Percentiles rank a stretch among this genome's conserved stretches.
phyloP scores from a whole-genome alignment of 768 basidiomycete genomes.

The Mycena albidolilacea region DNA sequence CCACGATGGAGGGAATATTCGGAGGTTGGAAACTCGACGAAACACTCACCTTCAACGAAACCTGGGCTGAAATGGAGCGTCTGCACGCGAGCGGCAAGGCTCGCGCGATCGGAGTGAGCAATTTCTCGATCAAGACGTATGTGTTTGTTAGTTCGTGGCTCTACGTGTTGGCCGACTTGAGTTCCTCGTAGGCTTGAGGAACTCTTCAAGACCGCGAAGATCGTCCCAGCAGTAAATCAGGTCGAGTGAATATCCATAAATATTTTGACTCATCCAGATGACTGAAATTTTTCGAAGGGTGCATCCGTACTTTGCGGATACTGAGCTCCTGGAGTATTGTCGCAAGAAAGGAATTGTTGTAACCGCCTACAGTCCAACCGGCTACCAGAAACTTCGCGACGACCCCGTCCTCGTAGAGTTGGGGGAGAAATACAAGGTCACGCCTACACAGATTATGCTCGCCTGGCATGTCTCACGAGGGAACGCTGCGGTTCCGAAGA shows the following conservation, averaged over 20 bases:
- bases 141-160: conserved; percentile 42
- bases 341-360: conserved; percentile 63
- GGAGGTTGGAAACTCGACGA: conserved; percentile 41
- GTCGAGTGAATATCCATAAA: conserved; percentile 53
- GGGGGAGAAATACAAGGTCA: conserved; percentile 62
- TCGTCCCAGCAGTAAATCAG: conserved; percentile 64
- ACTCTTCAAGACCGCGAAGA: conserved; percentile 56
- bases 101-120: conserved; percentile 71
- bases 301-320: conserved; percentile 66
- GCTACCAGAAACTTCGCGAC: conserved; percentile 59
- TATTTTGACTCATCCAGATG: neutral
- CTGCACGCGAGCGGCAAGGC: conserved; percentile 62
- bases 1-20: conserved; percentile 50
- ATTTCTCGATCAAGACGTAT: conserved; percentile 72
- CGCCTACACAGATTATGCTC: conserved; percentile 64
- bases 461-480: conserved; percentile 69
- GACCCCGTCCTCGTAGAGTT: conserved; percentile 62
- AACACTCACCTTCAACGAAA: conserved; percentile 57
- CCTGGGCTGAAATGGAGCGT: conserved; percentile 69
- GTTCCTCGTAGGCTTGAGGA: conserved; percentile 52
- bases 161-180: neutral
- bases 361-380: conserved; percentile 64
- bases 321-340: conserved; percentile 63
- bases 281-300: conserved; percentile 46
- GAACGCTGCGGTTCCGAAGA: conserved; percentile 64